A percentile compares a stretch with the other conserved stretches of the same genome.
phyloP scores from a whole-genome alignment of 148 eudicot genomes.

The Polygonum aviculare region DNA sequence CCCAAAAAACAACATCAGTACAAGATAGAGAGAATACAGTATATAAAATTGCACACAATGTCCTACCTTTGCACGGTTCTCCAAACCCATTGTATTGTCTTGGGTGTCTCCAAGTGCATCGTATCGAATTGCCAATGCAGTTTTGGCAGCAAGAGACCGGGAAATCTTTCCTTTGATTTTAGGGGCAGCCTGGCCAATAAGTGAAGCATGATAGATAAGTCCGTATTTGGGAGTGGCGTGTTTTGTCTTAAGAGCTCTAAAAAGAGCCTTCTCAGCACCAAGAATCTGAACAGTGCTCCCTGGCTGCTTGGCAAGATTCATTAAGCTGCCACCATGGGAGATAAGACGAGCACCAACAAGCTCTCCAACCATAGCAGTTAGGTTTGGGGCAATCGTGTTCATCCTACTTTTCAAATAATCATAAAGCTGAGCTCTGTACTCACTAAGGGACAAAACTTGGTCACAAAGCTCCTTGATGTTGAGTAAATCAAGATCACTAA shows the following conservation, averaged over 20 bases:
- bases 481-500: slow-evolving; percentile 76
- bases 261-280: slow-evolving; percentile 96
- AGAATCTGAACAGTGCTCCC: slow-evolving; percentile 98
- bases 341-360: slow-evolving; percentile 97
- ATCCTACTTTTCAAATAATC: slow-evolving; percentile 88
- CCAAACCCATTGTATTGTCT: slow-evolving; percentile 86
- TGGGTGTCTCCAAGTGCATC: slow-evolving; percentile 87
- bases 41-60: background rate
- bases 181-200: slow-evolving; percentile 96
- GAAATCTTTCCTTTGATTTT: slow-evolving; percentile 91
- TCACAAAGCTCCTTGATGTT: slow-evolving; percentile 85
- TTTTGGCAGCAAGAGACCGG: slow-evolving; percentile 86
- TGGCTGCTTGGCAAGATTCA: slow-evolving; percentile 95
- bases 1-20: slow-evolving; percentile 10
- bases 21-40: too few species aligned
- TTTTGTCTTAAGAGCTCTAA: slow-evolving; percentile 91
- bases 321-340: slow-evolving; percentile 89
- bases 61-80: slow-evolving; percentile 63
- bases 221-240: slow-evolving; percentile 98
- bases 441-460: slow-evolving; percentile 85
- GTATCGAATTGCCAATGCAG: slow-evolving; percentile 78
- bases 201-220: slow-evolving; percentile 86
- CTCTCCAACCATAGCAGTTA: slow-evolving; percentile 94
- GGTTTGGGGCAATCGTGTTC: slow-evolving; percentile 94
- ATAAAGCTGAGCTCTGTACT: slow-evolving; percentile 84